Evolutionary conservation across 768 basidiomycete species (phyloP).

Genomic region (Pleurotus tuber-regium): DNA sequence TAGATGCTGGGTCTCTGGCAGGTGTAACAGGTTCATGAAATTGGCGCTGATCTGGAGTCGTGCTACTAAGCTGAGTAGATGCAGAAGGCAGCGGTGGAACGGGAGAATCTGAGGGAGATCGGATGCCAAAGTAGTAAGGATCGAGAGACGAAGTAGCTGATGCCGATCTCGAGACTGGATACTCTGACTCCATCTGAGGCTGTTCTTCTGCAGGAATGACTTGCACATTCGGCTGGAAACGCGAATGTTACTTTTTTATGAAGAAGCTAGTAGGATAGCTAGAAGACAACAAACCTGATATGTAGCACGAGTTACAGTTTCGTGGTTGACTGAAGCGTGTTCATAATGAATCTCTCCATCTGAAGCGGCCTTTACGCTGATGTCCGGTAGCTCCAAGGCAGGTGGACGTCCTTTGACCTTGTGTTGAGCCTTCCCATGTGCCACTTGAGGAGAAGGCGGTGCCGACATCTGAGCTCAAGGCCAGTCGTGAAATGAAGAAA

Average conservation of each 20-base stretch:
- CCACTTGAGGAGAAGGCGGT: constrained; percentile 34
- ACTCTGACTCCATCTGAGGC: constrained; percentile 43
- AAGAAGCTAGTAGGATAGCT: constrained; percentile 19
- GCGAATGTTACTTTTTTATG: constrained; percentile 19
- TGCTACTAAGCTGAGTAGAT: constrained; percentile 34
- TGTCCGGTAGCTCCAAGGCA: constrained; percentile 45
- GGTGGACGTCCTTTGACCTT: constrained; percentile 52
- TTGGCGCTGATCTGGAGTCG: constrained; percentile 60
- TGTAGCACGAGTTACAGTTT: constrained; percentile 15
- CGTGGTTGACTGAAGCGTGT: constrained; percentile 25
- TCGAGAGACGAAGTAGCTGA: constrained; percentile 83
- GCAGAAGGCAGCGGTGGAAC: constrained; percentile 47
- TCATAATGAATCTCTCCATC: constrained; percentile 39
- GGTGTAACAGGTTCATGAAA: constrained; percentile 64
- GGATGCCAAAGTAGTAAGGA: constrained; percentile 83
- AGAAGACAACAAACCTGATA: constrained; percentile 31
- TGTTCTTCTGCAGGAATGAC: constrained; percentile 41
- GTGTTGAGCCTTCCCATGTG: constrained; percentile 30
- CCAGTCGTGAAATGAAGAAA: constrained; percentile 17
- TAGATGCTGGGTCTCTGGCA: constrained; percentile 69
- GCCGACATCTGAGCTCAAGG: constrained; percentile 10
- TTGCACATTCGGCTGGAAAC: constrained; percentile 49
- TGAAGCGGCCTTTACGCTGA: constrained; percentile 32
- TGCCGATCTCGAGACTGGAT: constrained; percentile 56
- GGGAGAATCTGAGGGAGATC: constrained; percentile 69